Base-by-base conservation (phyloP, 139 green algal species). In the Chlorella sorokiniana region DNA sequence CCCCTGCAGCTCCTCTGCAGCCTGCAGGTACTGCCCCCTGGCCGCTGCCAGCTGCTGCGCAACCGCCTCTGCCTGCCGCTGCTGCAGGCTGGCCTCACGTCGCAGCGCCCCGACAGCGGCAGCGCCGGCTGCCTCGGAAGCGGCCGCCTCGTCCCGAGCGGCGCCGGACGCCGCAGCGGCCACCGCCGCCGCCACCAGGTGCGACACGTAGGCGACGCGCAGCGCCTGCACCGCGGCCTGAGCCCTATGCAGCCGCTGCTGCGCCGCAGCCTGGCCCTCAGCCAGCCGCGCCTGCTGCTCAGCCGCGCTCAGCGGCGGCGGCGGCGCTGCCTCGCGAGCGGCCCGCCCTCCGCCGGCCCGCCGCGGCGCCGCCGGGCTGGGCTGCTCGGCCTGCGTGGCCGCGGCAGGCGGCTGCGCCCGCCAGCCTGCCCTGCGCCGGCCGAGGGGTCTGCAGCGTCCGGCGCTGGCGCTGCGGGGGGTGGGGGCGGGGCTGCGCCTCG, bases 21-120 rank as follows among this genome's bases (percentile, higher is more conserved):
- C 71, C 71, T 65, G 48, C 51, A 67, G 71, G 51, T 78, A 78
- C 48, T 68, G 35, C 18, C 23, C 20, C 3, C 51, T 48, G 23
- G 71, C 56, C 1, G 71, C 71, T 33, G 35, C 33, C 51, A 78
- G 71, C 48, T 65, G 48, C 71, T 78, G 71, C 51, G 52, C 71
- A 22, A 65, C 1, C 2, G 31, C 71, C 0, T 48, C 71, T 25
- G 67, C 51, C 71, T 78, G 71, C 25, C 27, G 45, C 69, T 52
- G 51, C 69, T 48, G 71, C 4, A 56, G 44, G 0, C 56, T 33
- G 56, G 18, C 56, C 56, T 29, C n/a, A n/a, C n/a, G n/a, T n/a
- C n/a, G n/a, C n/a, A n/a, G n/a, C n/a, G n/a, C n/a, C n/a, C n/a
- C n/a, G n/a, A n/a, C n/a, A n/a, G n/a, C n/a, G n/a, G n/a, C n/a